Evolutionary conservation across 495 filamentous ascomycete species (phyloP), one percentile per base, ranked within the genome.

Genomic region (Neurospora tetrasperma): DNA sequence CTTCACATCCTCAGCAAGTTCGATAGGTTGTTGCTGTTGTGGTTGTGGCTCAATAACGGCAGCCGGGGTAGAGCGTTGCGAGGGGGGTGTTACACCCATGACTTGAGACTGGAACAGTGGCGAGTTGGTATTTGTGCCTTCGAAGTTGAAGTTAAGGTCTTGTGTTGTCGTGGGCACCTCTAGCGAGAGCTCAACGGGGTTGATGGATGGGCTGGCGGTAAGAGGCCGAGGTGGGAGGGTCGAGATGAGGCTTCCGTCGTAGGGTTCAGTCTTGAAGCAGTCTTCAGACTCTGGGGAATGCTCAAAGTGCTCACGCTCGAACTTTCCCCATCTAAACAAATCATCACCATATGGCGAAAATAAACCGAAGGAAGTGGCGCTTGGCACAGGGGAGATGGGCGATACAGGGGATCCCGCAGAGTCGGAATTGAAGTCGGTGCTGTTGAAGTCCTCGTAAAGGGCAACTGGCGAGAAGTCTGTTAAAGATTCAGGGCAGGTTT

Each of bases 391-490:
- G 2, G 80, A 81, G 12, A 76, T 23, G 14, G 77, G 74, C 2
- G 80, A 80, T 31, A 41, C 62, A 4, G 77, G 76, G 9, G 78
- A 78, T 14, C 75, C 71, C 18, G 79, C 75, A 9, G 80, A 80
- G 62, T 80, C 79, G 14, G 77, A 77, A 11, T 72, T 72, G 74
- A 80, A 78, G 75, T 81, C 78, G 35, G 77, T 71, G 43, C 18
- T 44, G 71, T 42, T 72, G 42, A 78, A 80, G 73, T 79, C 78
- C 18, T 79, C 76, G 2, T 27, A 66, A 35, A 18, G 71, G 35
- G 27, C 35, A 54, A 39, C 73, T 11, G 79, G 79, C 11, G 78
- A 78, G 74, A 79, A 77, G 62, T 78, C 76, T 2, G 71, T 14
- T 9, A 31, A 38, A 18, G 48, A 27, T 23, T 59, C 48, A 27